Percentiles rank a stretch among this genome's conserved stretches.
These are phyloP conservation scores for Colletotrichum echinochloae DNA, from an alignment of 2,329 filamentous ascomycete species.

Conservation along the genomic window DNA sequence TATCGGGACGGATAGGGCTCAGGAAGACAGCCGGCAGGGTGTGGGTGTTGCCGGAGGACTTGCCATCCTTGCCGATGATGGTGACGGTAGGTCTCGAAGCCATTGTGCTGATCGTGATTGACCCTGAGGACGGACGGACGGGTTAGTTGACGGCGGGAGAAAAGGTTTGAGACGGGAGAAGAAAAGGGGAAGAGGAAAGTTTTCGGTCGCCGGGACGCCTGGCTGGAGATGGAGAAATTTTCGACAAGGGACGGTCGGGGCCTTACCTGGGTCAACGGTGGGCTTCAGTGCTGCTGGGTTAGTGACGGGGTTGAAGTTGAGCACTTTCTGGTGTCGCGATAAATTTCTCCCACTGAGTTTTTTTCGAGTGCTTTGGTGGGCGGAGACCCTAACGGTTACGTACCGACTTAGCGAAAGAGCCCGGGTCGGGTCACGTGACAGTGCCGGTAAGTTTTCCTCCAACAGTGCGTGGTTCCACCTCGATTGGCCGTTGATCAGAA, in stretches of 20 bases:
- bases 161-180: slow-evolving; percentile 9
- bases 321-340: slow-evolving; percentile 47
- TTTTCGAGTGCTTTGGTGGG: slow-evolving; percentile 55
- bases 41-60: slow-evolving; percentile 88
- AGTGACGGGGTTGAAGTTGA: slow-evolving; percentile 50
- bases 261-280: slow-evolving; percentile 56
- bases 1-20: slow-evolving; percentile 97
- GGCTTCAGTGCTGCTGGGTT: slow-evolving; percentile 46
- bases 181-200: neutral
- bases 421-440: slow-evolving; percentile 37
- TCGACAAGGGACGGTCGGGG: slow-evolving; percentile 17
- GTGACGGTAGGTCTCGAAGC: slow-evolving; percentile 97
- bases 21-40: slow-evolving; percentile 97
- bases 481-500: neutral
- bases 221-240: slow-evolving; percentile 23
- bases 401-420: slow-evolving; percentile 46
- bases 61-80: slow-evolving; percentile 96
- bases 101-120: slow-evolving; percentile 69
- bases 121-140: slow-evolving; percentile 34
- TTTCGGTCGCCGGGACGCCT: slow-evolving; percentile 25
- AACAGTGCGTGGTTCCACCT: neutral
- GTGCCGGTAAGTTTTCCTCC: neutral
- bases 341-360: slow-evolving; percentile 53
- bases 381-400: slow-evolving; percentile 53
- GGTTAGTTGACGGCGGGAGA: slow-evolving; percentile 39